phyloP scores from a whole-genome alignment of 768 basidiomycete species.

The Coprinopsis strossmayeri region DNA sequence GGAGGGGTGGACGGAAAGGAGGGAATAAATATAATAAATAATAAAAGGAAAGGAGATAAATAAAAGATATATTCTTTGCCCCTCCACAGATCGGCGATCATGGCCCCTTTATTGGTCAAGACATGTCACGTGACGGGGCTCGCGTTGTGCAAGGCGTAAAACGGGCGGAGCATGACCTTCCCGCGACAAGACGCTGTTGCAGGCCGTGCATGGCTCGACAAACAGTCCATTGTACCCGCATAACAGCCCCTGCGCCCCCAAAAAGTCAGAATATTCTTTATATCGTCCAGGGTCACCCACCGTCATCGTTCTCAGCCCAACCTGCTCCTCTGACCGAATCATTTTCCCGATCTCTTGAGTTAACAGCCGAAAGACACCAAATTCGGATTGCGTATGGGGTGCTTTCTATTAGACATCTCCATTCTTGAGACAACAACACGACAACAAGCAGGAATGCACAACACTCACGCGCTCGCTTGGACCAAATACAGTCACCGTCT shows the following conservation, averaged over 20 bases:
- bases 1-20: constrained; percentile 6
- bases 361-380: constrained; percentile 53
- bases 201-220: constrained; percentile 49
- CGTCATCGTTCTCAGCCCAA: constrained; percentile 47
- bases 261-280: neutral
- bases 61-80: constrained; percentile 9
- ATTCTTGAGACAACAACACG: constrained; percentile 3
- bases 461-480: constrained; percentile 59
- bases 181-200: constrained; percentile 58
- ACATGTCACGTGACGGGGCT: constrained; percentile 42
- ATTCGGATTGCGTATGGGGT: constrained; percentile 66
- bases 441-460: constrained; percentile 1
- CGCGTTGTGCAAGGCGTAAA: constrained; percentile 47
- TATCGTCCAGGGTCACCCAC: constrained; percentile 21
- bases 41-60: constrained; percentile 4
- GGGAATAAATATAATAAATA: constrained; percentile 1
- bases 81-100: constrained; percentile 12
- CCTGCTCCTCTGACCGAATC: constrained; percentile 46
- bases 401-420: constrained; percentile 37
- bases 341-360: constrained; percentile 62
- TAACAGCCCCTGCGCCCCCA: constrained; percentile 37
- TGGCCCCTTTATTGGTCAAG: constrained; percentile 7
- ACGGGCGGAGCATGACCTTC: constrained; percentile 74
- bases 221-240: constrained; percentile 57
- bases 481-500: constrained; percentile 65